These are phyloP conservation scores for Citrus hindsii DNA, from an alignment of 345 rosid genomes.

Conservation along the genomic window DNA sequence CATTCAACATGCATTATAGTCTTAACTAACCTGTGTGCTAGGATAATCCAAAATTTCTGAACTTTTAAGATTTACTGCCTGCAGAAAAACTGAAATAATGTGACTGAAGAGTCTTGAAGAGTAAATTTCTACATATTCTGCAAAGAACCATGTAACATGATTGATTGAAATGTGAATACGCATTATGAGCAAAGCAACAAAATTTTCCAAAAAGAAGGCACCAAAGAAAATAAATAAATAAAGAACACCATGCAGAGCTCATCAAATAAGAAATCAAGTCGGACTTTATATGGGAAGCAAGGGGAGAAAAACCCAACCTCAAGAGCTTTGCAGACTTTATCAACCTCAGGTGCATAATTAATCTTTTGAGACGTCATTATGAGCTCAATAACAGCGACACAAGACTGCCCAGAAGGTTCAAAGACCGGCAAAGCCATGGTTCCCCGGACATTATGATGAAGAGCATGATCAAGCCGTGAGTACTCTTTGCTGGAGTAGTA, in stretches of 20 bases:
- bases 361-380: slow-evolving; percentile 83
- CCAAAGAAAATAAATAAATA: neutral
- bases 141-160: neutral
- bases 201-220: neutral
- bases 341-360: slow-evolving; percentile 89
- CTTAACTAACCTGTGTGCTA: slow-evolving; percentile 61
- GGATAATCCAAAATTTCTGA: slow-evolving; percentile 76
- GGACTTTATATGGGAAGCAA: neutral
- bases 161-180: neutral
- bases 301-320: slow-evolving; percentile 57
- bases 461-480: slow-evolving; percentile 74
- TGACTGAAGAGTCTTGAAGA: slow-evolving; percentile 29
- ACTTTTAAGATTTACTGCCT: slow-evolving; percentile 93
- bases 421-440: slow-evolving; percentile 92
- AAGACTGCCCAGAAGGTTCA: slow-evolving; percentile 71
- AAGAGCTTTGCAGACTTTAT: slow-evolving; percentile 97
- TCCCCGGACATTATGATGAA: slow-evolving; percentile 67
- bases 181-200: neutral
- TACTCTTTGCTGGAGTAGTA: slow-evolving; percentile 82
- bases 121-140: neutral
- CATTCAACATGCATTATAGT: slow-evolving; percentile 16
- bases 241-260: neutral
- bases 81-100: slow-evolving; percentile 40
- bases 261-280: neutral
- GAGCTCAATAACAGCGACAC: slow-evolving; percentile 91